These are phyloP conservation scores for Hymenoscyphus occultus DNA, from an alignment of 2,329 filamentous ascomycete genomes.

Conservation along the genomic window DNA sequence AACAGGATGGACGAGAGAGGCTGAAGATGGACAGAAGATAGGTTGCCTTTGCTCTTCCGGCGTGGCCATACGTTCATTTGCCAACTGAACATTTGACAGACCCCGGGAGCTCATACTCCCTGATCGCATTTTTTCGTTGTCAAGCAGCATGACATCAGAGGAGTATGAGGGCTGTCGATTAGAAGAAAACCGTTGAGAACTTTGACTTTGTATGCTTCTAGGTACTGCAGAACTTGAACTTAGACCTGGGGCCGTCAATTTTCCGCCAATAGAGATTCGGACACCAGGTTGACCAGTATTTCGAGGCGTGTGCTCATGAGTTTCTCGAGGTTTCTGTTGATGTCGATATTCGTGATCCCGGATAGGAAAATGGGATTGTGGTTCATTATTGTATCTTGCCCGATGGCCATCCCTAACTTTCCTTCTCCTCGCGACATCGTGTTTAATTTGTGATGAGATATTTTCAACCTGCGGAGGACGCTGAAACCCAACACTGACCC, in stretches of 20 bases:
- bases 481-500: conserved; percentile 32
- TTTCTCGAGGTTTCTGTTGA: background rate
- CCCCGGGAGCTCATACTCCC: background rate
- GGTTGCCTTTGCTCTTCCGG: conserved; percentile 4
- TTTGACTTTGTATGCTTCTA: conserved; percentile 14
- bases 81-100: background rate
- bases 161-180: conserved; percentile 14
- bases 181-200: conserved; percentile 5
- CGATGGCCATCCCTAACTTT: conserved; percentile 25
- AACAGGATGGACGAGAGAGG: conserved; percentile 29
- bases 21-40: conserved; percentile 22
- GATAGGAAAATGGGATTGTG: conserved; percentile 20
- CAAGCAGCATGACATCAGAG: conserved; percentile 35
- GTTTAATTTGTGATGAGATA: conserved; percentile 20
- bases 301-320: background rate
- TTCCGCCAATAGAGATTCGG: conserved; percentile 33
- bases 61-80: background rate
- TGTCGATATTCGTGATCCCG: conserved; percentile 19
- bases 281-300: conserved; percentile 24
- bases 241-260: conserved; percentile 24
- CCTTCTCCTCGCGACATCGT: conserved; percentile 32
- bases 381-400: conserved; percentile 25
- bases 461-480: conserved; percentile 28
- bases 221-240: conserved; percentile 28
- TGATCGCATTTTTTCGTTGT: conserved; percentile 18